These are phyloP conservation scores for Cornus florida DNA, from an alignment of 148 eudicot genomes.

Conservation along the genomic window DNA sequence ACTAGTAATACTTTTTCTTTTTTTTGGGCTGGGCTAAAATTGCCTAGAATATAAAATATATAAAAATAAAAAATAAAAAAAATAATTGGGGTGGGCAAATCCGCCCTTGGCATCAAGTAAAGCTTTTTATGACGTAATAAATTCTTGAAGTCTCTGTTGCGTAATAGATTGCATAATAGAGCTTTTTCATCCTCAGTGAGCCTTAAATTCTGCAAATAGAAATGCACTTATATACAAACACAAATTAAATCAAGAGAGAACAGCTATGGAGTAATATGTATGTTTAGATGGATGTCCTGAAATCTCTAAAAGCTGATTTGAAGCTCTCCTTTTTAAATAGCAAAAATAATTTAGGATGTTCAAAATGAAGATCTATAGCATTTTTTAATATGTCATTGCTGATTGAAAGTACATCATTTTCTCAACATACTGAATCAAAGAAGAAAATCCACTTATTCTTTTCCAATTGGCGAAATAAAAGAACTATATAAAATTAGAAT, in stretches of 20 bases:
- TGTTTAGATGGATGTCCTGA: background rate
- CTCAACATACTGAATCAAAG: background rate
- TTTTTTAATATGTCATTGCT: background rate
- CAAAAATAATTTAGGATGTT: too few species aligned
- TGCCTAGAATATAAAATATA: too few species aligned
- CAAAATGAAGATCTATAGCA: background rate
- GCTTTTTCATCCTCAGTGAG: slow-evolving; percentile 63
- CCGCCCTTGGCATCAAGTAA: slow-evolving; percentile 6
- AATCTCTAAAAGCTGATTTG: background rate
- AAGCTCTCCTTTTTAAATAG: background rate
- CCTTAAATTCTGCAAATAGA: slow-evolving; percentile 53
- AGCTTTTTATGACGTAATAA: slow-evolving; percentile 68
- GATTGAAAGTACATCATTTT: slow-evolving; percentile 2
- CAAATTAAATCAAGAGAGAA: background rate
- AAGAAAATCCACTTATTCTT: background rate
- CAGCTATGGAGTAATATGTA: background rate
- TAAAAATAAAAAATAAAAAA: too few species aligned
- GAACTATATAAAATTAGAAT: too few species aligned
- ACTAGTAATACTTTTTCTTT: too few species aligned
- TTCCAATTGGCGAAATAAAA: too few species aligned
- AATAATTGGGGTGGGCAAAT: too few species aligned
- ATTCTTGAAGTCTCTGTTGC: slow-evolving; percentile 60
- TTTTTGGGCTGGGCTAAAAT: too few species aligned
- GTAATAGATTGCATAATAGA: slow-evolving; percentile 69
- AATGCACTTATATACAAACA: background rate